A percentile compares a stretch with the other conserved stretches of the same genome.
These are phyloP conservation scores for Sequoiadendron giganteum DNA, from an alignment of 75 land plant species.

Conservation along the genomic window DNA sequence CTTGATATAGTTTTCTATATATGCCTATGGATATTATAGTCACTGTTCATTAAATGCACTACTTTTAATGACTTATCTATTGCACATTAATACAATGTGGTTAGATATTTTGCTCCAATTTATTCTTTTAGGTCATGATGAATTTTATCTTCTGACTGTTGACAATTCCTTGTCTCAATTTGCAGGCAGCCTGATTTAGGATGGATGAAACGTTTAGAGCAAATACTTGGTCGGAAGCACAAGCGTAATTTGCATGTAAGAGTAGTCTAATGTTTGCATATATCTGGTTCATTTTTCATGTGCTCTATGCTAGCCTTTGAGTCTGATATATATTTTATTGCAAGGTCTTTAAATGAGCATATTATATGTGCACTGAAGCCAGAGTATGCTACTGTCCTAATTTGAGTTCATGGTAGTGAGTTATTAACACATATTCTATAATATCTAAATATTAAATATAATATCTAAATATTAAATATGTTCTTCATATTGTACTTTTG, in stretches of 20 bases:
- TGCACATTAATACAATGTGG: background rate
- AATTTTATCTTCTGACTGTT: background rate
- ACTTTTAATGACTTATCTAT: background rate
- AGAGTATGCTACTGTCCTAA: background rate
- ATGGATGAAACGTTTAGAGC: conserved; percentile 93
- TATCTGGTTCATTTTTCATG: background rate
- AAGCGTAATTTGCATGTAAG: conserved; percentile 88
- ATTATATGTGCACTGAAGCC: background rate
- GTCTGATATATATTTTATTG: background rate
- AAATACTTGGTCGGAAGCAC: conserved; percentile 95
- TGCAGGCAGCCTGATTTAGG: conserved; percentile 95
- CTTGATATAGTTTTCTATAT: background rate
- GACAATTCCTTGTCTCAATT: background rate
- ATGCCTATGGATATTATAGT: background rate
- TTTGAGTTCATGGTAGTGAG: background rate
- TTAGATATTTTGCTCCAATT: background rate
- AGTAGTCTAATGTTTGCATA: background rate
- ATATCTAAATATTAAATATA: background rate
- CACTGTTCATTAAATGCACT: background rate
- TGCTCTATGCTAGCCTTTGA: background rate
- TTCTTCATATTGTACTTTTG: background rate
- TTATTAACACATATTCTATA: background rate
- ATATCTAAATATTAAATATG: background rate
- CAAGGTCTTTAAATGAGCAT: background rate
- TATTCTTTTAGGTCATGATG: background rate